These are phyloP conservation scores for Trichosporon inkin DNA, from an alignment of 1,284 basidiomycete species.

Conservation along the genomic window DNA sequence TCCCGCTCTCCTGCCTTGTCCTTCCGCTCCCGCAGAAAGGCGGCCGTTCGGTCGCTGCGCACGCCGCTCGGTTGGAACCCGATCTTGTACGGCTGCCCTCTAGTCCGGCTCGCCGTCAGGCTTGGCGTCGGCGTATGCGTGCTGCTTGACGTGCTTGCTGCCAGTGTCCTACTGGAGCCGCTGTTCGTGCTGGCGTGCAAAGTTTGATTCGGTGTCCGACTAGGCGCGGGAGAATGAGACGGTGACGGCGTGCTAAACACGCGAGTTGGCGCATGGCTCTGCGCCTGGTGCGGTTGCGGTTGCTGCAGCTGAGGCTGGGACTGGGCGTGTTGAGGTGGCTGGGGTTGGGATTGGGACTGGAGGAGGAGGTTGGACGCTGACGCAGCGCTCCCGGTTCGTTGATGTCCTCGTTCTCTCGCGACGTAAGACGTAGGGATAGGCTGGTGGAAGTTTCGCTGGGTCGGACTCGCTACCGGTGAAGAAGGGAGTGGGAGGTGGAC, in stretches of 20 bases:
- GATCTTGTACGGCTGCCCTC: slow-evolving; percentile 61
- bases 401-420: neutral
- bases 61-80: slow-evolving; percentile 79
- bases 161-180: neutral
- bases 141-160: neutral
- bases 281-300: neutral
- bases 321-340: neutral
- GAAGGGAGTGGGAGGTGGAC: neutral
- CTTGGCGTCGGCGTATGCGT: neutral
- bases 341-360: neutral
- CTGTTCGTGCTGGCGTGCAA: neutral
- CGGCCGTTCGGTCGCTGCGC: slow-evolving; percentile 66
- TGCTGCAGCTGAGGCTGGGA: neutral
- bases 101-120: neutral
- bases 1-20: slow-evolving; percentile 59
- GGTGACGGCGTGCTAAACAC: neutral
- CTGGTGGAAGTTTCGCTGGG: neutral
- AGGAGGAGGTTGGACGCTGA: neutral
- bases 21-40: slow-evolving; percentile 63
- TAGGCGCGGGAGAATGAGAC: neutral
- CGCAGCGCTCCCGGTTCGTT: neutral
- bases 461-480: neutral
- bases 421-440: neutral
- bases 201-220: neutral
- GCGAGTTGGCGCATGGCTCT: neutral